Conservation (phyloP, 2,329 filamentous ascomycete genomes). For the Drechslera avenae region DNA sequence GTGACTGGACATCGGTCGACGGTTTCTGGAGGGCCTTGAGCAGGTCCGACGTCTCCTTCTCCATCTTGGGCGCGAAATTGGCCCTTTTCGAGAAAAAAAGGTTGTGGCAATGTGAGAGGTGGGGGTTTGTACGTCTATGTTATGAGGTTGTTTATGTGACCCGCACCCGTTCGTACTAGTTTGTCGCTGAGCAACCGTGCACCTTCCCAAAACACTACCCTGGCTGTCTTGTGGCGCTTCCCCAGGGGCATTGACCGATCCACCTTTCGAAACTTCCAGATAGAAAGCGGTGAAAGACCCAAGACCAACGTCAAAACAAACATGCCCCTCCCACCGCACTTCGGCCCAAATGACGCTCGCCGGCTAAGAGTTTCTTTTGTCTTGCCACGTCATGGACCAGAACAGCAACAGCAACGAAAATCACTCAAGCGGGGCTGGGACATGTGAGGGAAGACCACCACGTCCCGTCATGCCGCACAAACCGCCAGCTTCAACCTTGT, state of each 20-base stretch:
- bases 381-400: constrained; percentile 5
- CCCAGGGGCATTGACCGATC: constrained; percentile 9
- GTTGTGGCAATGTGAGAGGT: constrained; percentile 16
- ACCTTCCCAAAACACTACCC: constrained; percentile 12
- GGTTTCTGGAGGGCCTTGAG: constrained; percentile 61
- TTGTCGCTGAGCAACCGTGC: constrained; percentile 20
- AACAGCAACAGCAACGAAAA: constrained; percentile 4
- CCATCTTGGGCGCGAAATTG: constrained; percentile 52
- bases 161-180: constrained; percentile 13
- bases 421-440: constrained; percentile 6
- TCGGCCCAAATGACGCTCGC: neutral
- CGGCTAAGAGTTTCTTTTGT: neutral
- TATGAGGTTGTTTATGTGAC: constrained; percentile 16
- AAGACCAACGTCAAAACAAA: neutral
- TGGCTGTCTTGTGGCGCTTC: constrained; percentile 8
- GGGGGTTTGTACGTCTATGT: constrained; percentile 24
- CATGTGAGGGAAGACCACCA: neutral
- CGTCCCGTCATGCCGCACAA: too few relatives aligned
- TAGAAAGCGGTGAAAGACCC: neutral
- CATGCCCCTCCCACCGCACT: neutral
- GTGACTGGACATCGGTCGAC: constrained; percentile 61
- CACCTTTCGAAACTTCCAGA: constrained; percentile 11
- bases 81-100: constrained; percentile 23
- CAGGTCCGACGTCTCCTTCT: constrained; percentile 61
- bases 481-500: too few relatives aligned